Evolutionary conservation across 2,329 filamentous ascomycete species (phyloP).

Genomic region (Madurella mycetomatis): DNA sequence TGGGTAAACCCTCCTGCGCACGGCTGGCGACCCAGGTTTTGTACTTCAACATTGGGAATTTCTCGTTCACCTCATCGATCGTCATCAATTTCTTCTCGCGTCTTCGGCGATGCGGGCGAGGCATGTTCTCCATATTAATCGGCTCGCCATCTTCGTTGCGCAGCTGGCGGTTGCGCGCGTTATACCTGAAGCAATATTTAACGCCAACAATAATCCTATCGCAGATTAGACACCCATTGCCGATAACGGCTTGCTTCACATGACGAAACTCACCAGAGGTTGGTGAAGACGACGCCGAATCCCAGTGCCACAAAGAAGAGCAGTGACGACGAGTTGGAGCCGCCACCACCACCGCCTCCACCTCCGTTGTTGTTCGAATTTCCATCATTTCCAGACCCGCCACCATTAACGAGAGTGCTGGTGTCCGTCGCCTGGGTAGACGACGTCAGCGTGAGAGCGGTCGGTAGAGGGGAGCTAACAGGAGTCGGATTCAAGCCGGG

Average conservation of each 20-base stretch:
- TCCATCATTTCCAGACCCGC: conserved; percentile 17
- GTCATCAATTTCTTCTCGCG: conserved; percentile 98
- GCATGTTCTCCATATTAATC: conserved; percentile 82
- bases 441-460: conserved; percentile 7
- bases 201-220: conserved; percentile 97
- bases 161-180: conserved; percentile 81
- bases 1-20: conserved; percentile 76
- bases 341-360: conserved; percentile 27
- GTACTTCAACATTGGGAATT: conserved; percentile 94
- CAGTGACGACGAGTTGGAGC: conserved; percentile 59
- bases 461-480: neutral
- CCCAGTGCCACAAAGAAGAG: conserved; percentile 94
- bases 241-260: conserved; percentile 1
- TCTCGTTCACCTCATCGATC: conserved; percentile 97
- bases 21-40: conserved; percentile 87
- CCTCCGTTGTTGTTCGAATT: conserved; percentile 22
- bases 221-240: neutral
- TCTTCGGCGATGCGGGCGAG: conserved; percentile 75
- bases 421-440: conserved; percentile 8
- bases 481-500: conserved; percentile 1
- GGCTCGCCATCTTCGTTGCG: conserved; percentile 81
- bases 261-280: conserved; percentile 73
- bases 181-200: conserved; percentile 99
- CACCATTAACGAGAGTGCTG: conserved; percentile 14
- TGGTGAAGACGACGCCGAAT: conserved; percentile 97